Base-by-base conservation (phyloP, 2,329 filamentous ascomycete species). In the Talaromyces sp. region DNA sequence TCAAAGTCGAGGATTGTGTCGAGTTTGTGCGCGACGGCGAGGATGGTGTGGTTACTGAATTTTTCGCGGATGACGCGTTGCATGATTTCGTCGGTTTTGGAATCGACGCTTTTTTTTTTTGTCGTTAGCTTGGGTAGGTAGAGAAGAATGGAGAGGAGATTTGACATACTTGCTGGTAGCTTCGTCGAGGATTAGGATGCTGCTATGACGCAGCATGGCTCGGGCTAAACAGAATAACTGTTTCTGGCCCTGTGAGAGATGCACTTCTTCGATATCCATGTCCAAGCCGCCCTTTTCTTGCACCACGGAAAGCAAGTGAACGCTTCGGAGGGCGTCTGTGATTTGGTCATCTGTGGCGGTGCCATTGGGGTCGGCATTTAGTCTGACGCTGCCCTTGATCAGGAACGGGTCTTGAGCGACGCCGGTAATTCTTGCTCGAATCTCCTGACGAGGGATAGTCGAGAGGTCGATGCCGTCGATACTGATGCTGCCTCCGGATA, bases 221-320 rank as follows among this genome's bases (percentile, higher is more conserved):
- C 87, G 76, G 0, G 85, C 87, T 1, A 91, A 80, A 68, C 83
- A 87, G 69, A 91, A 88, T 0, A 90, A 79, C 70, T 90, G 88
- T 53, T 82, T 83, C 72, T 90, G 88, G 0, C 88, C 88, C 38
- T 84, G 82, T 5, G 81, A 84, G 5, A 88, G 77, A 60, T 80
- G 77, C 6, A 84, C 79, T 1, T 81, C 75, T n/a, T 79, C 78
- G 68, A 89, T 80, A 1, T 78, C 74, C 1, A 74, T 73, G 66
- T 78, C 75, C 2, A 82, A 69, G 8, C 72, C 75, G 5, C 79
- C 80, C 63, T 79, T 77, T 61, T 76, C 75, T 65, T 76, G 60
- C 31, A 81, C 74, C 15, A 74, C 70, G 25, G 73, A 63, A 68
- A 75, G 76, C 6, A 81, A 70, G 10, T 79, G 74, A 7, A 81